Conservation (phyloP, 495 filamentous ascomycete genomes). For the Pseudevernia furfuracea region DNA sequence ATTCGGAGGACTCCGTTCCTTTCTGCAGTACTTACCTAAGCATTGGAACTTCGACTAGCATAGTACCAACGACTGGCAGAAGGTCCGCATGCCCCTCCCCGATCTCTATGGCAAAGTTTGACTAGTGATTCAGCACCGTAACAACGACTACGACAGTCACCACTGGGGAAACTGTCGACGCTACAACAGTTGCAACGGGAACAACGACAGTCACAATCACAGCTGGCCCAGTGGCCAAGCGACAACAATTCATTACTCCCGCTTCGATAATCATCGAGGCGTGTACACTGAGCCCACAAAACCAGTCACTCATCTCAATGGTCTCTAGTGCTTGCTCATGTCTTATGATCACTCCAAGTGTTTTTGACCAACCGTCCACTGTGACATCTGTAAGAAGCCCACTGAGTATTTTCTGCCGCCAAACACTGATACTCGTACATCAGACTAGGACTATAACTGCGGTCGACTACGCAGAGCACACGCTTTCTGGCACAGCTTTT, state of each 20-base stretch:
- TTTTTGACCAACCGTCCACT: constrained; percentile 15
- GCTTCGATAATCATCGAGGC: constrained; percentile 3
- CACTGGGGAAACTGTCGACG: neutral
- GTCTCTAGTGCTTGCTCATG: constrained; percentile 30
- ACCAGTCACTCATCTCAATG: constrained; percentile 10
- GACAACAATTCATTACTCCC: constrained; percentile 7
- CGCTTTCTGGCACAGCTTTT: constrained; percentile 7
- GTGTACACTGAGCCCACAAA: constrained; percentile 7
- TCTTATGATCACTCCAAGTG: constrained; percentile 18
- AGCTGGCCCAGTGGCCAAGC: neutral
- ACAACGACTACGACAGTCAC: constrained; percentile 11
- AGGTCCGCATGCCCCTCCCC: constrained; percentile 15
- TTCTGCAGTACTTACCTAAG: constrained; percentile 12
- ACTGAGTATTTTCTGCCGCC: neutral
- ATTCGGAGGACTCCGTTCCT: constrained; percentile 9
- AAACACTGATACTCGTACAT: constrained; percentile 4
- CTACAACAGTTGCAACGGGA: constrained; percentile 6
- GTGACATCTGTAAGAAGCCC: constrained; percentile 12
- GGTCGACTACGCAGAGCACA: constrained; percentile 12
- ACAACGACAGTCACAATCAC: constrained; percentile 12
- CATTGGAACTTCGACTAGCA: constrained; percentile 8
- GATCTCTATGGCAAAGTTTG: neutral
- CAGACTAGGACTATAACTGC: constrained; percentile 14
- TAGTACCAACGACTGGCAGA: constrained; percentile 8
- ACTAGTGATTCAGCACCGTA: constrained; percentile 12